Base-by-base conservation (phyloP, 75 land plant species). In the Larix kaempferi region DNA sequence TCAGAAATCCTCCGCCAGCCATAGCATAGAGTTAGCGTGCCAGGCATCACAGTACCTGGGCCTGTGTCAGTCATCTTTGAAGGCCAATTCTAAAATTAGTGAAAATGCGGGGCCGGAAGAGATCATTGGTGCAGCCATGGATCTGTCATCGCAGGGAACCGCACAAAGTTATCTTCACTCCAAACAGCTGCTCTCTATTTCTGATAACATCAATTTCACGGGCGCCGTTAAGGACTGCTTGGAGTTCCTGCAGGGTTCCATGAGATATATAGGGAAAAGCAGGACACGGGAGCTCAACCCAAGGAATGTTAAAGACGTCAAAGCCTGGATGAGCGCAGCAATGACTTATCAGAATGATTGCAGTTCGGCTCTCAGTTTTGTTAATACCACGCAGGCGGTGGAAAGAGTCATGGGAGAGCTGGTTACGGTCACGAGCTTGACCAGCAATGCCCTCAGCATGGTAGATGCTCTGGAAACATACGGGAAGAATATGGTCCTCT, bases 371-470 rank as follows among this genome's bases (percentile, higher is more conserved):
- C 84, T 87, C 79, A 81, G 85, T 74, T 83, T 86, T 82, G 92
- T 49, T 49, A 49, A 49, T 49, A 49, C 52, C 52, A 49, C 52
- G 11, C 52, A 49, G 52, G 52, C 1, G 11, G 52, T 49, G 11
- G 52, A 49, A 49, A 49, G 11, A 49, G 52, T 49, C 52, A 49
- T 49, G 52, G 52, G 52, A 49, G 52, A 49, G 52, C 52, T 49
- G 52, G 52, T 78, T 6, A 78, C 39, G 19, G 80, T 88, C 74
- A 82, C 83, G 88, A 22, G 77, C 77, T 22, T 74, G 26, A 86
- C 86, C 74, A 94, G 97, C 77, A 90, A 90, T 69, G 96, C 94
- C 17, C 81, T 94, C 8, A 79, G 88, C 82, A 89, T 95, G 92
- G 21, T 87, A 17, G 74, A 79, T 77, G 84, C 97, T 54, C 76